Evolutionary conservation across 2,329 filamentous ascomycete species (phyloP), one percentile per base, ranked within the genome.

Genomic region (Fusarium annulatum): DNA sequence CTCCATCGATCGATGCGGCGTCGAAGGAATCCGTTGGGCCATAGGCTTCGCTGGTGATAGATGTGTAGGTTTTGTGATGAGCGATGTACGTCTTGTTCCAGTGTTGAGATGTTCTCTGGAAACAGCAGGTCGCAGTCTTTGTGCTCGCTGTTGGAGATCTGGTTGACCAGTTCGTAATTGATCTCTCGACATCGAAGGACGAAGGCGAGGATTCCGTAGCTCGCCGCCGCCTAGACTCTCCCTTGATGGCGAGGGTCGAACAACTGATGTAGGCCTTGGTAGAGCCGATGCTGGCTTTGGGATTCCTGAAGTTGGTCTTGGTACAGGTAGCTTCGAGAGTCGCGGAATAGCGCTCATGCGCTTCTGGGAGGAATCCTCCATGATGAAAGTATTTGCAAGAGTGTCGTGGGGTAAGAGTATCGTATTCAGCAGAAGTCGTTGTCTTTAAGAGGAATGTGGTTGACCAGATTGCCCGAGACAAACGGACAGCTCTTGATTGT

Each of bases 171-270:
- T 67, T 28, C 79, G 79, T 41, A 85, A 78, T 67, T 81, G 84
- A 66, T 82, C 82, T 61, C 83, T 80, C 7, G 86, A 85, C 51
- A 82, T 60, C n/a, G 83, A 77, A 33, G 82, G 67, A 36, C 85
- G 83, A 18, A 86, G 79, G 61, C 83, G 83, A 21, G 84, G 83
- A 51, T 81, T 82, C 65, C 81, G 81, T 48, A 85, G 71, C 34
- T 83, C 81, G 26, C 76, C 81, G 26, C 76, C 77, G 14, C 57
- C 73, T 10, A 70, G 62, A 9, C 74, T 79, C 36, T 82, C 80
- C 41, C 77, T 73, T 2, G 81, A 81, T 9, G 80, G 73, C 7
- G 75, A 70, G 23, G 78, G 68, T 8, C 81, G 79, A 64, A 81
- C 64, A 19, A 73, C 62, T 15, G 80, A 79, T 7, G 79, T 57